A percentile compares a stretch with the other conserved stretches of the same genome.
phyloP scores from a whole-genome alignment of 495 filamentous ascomycete species.

The Podospora fimiseda region DNA sequence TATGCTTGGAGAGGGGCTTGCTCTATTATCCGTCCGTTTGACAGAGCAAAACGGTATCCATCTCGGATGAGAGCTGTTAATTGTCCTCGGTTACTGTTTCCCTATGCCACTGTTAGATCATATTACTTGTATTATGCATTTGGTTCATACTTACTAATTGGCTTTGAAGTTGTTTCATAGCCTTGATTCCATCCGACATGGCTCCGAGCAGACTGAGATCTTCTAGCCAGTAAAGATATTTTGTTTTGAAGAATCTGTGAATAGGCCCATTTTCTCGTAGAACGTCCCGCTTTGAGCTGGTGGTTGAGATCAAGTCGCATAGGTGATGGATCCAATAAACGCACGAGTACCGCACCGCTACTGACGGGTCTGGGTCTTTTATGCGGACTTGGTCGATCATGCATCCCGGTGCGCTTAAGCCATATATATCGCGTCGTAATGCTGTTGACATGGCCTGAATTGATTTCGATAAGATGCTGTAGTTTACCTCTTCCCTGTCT shows the following conservation, averaged over 20 bases:
- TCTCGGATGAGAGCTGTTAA: slow-evolving; percentile 12
- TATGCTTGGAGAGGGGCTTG: slow-evolving; percentile 13
- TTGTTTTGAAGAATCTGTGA: slow-evolving; percentile 3
- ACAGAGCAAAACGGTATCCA: slow-evolving; percentile 25
- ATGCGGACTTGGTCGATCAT: slow-evolving; percentile 8
- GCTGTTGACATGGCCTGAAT: not conserved
- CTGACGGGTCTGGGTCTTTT: slow-evolving; percentile 29
- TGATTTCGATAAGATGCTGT: not conserved
- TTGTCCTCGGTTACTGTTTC: not conserved
- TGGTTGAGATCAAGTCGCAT: slow-evolving; percentile 11
- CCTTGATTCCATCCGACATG: slow-evolving; percentile 20
- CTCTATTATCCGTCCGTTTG: slow-evolving; percentile 21
- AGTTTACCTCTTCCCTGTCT: not conserved
- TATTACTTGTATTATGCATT: not conserved
- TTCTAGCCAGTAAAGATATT: slow-evolving; percentile 22
- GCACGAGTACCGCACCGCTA: slow-evolving; percentile 29
- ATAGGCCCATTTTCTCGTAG: slow-evolving; percentile 3
- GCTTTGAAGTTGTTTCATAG: slow-evolving; percentile 17
- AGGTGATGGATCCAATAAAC: slow-evolving; percentile 36
- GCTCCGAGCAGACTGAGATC: slow-evolving; percentile 28
- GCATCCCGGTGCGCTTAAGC: slow-evolving; percentile 8
- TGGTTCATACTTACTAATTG: slow-evolving; percentile 18
- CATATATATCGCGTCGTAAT: slow-evolving; percentile 15
- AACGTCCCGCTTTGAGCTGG: not conserved
- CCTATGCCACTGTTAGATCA: slow-evolving; percentile 7